Conservation (phyloP, 768 basidiomycete species). For the Russula sp. region DNA sequence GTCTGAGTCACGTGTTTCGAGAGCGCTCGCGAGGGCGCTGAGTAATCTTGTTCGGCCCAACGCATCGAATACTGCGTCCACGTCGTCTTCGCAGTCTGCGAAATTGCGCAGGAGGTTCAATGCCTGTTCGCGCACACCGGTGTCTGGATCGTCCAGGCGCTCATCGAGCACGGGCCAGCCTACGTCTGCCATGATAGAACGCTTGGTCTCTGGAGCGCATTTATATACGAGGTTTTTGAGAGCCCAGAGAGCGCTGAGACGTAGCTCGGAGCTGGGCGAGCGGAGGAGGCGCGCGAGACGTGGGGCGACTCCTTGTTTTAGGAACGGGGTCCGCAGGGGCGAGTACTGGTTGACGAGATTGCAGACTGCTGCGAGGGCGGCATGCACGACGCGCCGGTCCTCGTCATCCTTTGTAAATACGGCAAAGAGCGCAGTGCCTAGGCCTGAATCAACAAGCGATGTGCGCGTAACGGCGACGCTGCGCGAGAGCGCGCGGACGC, state of each 20-base stretch:
- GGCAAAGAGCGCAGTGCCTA: constrained; percentile 68
- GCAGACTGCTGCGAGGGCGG: constrained; percentile 72
- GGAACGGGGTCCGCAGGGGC: constrained; percentile 66
- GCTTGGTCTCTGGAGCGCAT: constrained; percentile 57
- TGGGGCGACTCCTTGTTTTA: constrained; percentile 65
- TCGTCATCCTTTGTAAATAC: constrained; percentile 56
- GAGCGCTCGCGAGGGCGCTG: constrained; percentile 44
- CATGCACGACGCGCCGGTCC: constrained; percentile 66
- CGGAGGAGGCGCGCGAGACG: constrained; percentile 59
- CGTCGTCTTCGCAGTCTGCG: constrained; percentile 61
- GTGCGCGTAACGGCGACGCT: constrained; percentile 79
- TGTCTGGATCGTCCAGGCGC: constrained; percentile 59
- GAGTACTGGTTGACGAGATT: constrained; percentile 88
- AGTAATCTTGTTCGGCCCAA: constrained; percentile 50
- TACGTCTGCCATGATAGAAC: constrained; percentile 61
- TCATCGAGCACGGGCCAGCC: constrained; percentile 59
- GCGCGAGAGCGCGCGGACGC: constrained; percentile 74
- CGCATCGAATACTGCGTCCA: constrained; percentile 55
- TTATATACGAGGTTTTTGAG: constrained; percentile 79
- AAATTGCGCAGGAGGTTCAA: constrained; percentile 65
- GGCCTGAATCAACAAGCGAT: constrained; percentile 76
- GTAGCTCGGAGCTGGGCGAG: constrained; percentile 53
- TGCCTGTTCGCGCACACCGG: constrained; percentile 66
- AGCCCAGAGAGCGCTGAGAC: constrained; percentile 79
- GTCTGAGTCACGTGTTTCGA: constrained; percentile 53